A percentile compares a stretch with the other conserved stretches of the same genome.
Evolutionary conservation across 805 yeast species (phyloP).

Genomic region (Pichia insulana): DNA sequence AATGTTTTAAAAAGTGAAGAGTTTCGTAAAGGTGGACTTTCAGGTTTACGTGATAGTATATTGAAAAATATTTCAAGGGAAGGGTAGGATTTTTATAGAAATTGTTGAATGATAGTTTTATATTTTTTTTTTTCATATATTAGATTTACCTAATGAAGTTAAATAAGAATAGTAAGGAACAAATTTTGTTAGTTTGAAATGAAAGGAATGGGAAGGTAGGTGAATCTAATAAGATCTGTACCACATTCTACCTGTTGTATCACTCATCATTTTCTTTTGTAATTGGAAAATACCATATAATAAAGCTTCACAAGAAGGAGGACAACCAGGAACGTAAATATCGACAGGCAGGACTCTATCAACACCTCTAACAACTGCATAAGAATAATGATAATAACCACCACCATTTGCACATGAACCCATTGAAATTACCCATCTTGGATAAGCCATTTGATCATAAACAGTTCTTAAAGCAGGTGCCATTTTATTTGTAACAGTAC

Average conservation of each 20-base stretch:
- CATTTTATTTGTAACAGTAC: conserved; percentile 86
- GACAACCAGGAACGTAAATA: conserved; percentile 88
- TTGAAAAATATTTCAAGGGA: conserved; percentile 21
- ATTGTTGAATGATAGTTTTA: no score
- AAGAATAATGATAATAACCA: conserved; percentile 85
- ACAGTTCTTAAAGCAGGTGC: conserved; percentile 91
- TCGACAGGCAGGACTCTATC: conserved; percentile 85
- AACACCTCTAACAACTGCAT: conserved; percentile 84
- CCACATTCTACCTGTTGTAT: conserved; percentile 79
- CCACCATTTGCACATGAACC: conserved; percentile 94
- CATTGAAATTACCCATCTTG: conserved; percentile 92
- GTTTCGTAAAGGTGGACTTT: conserved; percentile 56
- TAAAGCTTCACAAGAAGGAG: conserved; percentile 85
- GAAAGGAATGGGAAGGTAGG: no score
- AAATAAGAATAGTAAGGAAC: conserved; percentile 1
- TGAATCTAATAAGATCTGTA: conserved; percentile 43
- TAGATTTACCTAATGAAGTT: conserved; percentile 1
- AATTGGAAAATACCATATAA: conserved; percentile 85
- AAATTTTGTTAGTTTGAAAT: no score
- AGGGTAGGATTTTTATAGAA: conserved; percentile 1
- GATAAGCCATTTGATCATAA: conserved; percentile 91
- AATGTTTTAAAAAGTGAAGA: conserved; percentile 44
- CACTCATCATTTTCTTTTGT: conserved; percentile 82
- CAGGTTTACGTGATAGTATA: conserved; percentile 55
- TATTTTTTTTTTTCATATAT: background rate